Base-by-base conservation (phyloP, 2,329 filamentous ascomycete genomes). In the Cladosporium velox region DNA sequence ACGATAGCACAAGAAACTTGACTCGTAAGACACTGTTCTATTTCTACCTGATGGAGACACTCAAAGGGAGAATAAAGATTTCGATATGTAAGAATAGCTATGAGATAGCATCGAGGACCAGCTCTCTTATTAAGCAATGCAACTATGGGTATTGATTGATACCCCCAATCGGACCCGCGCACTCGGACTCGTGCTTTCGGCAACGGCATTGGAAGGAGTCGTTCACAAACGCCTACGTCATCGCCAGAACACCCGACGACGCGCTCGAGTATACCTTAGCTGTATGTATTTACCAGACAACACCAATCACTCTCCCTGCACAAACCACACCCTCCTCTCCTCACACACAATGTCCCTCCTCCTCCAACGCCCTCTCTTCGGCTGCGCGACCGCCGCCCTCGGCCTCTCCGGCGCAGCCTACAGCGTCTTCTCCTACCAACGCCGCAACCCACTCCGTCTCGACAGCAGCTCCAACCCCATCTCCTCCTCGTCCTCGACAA, bases 361-460 rank as follows among this genome's bases (percentile, higher is more conserved):
- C 44, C 71, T 79, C 55, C 76, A 80, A 61, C 76, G 77, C 51
- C 76, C 79, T 32, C 76, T 77, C 59, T 73, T 79, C 67, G 67
- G 71, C 32, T 72, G 73, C 62, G 61, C 72, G 67, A 71, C 70
- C 52, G 47, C 70, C 44, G 70, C 71, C 11, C 65, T 75, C 51
- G 67, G 68, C 65, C 61, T 72, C 54, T 63, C 72, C 35, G 66
- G 65, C 61, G 66, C 65, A 44, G 58, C 70, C 76, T 75, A 32
- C 70, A n/a, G 60, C 51, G 67, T 71, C 52, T 60, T 72, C 75
- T 55, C 75, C 18, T 65, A 73, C 24, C 71, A 74, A 24, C 72
- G 73, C 21, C 68, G 72, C 66, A 70, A 69, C 44, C 72, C 72
- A 21, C 72, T 72, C 5, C 71, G 80, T 30, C 76, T 77, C 60